These are phyloP conservation scores for Lipomyces sp. DNA, from an alignment of 805 yeast genomes.

Conservation along the genomic window DNA sequence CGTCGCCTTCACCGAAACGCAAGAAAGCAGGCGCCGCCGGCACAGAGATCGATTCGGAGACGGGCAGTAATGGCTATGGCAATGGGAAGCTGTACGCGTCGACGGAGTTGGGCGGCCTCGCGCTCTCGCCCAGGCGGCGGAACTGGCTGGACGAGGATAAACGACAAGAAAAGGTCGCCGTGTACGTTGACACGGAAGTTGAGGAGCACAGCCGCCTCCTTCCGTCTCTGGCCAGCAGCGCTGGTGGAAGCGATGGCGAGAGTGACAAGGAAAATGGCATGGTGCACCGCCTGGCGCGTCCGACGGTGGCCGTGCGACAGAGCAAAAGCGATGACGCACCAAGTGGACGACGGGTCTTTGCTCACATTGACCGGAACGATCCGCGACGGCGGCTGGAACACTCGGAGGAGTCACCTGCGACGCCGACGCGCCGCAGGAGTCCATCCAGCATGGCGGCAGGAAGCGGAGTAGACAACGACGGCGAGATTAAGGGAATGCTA, in stretches of 20 bases:
- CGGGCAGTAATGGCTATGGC: not conserved
- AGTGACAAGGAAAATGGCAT: conserved; percentile 15
- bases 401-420: not conserved
- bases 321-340: not conserved
- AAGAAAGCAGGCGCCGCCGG: not conserved
- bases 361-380: conserved; percentile 10
- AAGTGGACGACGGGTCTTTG: conserved; percentile 9
- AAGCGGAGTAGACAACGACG: too few species aligned
- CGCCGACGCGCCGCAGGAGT: not conserved
- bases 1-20: not conserved
- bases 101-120: not conserved
- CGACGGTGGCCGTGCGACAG: not conserved
- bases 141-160: too few species aligned
- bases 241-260: too few species aligned
- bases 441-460: too few species aligned
- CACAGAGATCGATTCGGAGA: too few species aligned
- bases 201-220: too few species aligned
- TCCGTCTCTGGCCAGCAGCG: too few species aligned
- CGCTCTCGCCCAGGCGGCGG: not conserved
- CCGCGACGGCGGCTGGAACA: conserved; percentile 18
- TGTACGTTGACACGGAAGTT: not conserved
- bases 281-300: too few species aligned
- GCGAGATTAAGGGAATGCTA: too few species aligned
- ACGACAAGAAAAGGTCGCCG: not conserved
- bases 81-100: not conserved